Evolutionary conservation across 179 eudicot species (phyloP).

Genomic region (Sideroxylon spinosum): DNA sequence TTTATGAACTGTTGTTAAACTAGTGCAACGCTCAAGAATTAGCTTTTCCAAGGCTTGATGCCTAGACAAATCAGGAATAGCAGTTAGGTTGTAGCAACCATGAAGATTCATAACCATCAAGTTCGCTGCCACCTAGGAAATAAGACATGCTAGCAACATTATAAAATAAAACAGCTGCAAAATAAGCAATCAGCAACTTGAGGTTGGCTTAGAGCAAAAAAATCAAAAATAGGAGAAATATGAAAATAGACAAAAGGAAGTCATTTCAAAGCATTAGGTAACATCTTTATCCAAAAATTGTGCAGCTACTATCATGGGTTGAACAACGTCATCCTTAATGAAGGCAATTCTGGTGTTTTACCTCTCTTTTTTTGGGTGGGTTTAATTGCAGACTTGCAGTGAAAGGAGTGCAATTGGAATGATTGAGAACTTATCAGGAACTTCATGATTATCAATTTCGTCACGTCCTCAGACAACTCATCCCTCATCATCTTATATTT

Average conservation of each 20-base stretch:
- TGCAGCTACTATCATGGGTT: neutral
- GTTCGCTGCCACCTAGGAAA: constrained; percentile 39
- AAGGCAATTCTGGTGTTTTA: neutral
- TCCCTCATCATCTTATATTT: neutral
- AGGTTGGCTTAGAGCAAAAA: neutral
- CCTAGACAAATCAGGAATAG: constrained; percentile 53
- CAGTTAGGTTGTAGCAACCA: constrained; percentile 34
- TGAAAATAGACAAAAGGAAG: neutral
- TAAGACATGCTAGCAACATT: neutral
- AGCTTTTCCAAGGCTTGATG: constrained; percentile 43
- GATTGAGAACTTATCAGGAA: neutral
- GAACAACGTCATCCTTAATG: neutral
- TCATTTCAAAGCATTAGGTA: too few species aligned
- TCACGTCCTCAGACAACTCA: neutral
- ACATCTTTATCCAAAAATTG: too few species aligned
- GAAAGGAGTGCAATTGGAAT: too few species aligned
- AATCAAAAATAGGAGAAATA: neutral
- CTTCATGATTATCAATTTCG: too few species aligned
- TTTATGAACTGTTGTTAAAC: constrained; percentile 37
- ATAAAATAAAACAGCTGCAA: neutral
- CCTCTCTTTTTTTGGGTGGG: neutral
- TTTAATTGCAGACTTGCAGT: neutral
- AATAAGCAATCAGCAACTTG: neutral
- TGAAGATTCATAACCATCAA: constrained; percentile 57
- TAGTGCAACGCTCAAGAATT: constrained; percentile 44